Base-by-base conservation (phyloP, 805 yeast genomes). In the Cyberlindnera mycetangii region DNA sequence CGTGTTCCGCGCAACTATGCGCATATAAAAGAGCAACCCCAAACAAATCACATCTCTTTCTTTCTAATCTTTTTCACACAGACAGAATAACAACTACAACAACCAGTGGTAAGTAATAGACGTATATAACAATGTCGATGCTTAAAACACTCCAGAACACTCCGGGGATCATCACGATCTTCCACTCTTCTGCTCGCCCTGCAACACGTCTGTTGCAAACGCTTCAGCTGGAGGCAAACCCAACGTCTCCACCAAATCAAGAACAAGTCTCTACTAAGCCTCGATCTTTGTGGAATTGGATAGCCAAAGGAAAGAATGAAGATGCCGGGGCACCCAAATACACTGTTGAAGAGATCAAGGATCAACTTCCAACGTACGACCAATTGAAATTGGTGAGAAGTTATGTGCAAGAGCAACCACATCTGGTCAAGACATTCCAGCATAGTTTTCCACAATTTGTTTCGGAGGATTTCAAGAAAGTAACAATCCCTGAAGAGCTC, bases 141-240 rank as follows among this genome's bases (percentile, higher is more conserved):
- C 66, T 76, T 45, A 73, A 60, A 51, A 64, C 78, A 3, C 54
- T 75, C 9, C 79, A 75, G 51, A 48, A 52, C 14, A 63, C 67
- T 17, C 74, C 78, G 2, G 71, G 79, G 16, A 65, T 69, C 2
- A 68, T 76, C 41, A 69, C 81, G 4, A 45, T 77, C 30, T 77
- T 73, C 37, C 59, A 62, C 25, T 41, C 58, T 3, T 38, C 54
- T 1, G 18, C 16, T 1, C 24, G 52, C 28, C 43, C 66, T 42
- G 30, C 55, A 44, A 16, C 52, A 48, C 34, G 32, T 3, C 44
- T 49, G 4, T 41, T 52, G 16, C 38, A 47, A 34, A 32, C 49
- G 11, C 34, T 37, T 11, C 33, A 43, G 21, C 20, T 19, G 4
- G 44, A 37, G 16, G 22, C 50, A 10, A 32, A 22, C n/a, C 44